Evolutionary conservation across 2,329 filamentous ascomycete species (phyloP).

Genomic region (Colletotrichum sp.): DNA sequence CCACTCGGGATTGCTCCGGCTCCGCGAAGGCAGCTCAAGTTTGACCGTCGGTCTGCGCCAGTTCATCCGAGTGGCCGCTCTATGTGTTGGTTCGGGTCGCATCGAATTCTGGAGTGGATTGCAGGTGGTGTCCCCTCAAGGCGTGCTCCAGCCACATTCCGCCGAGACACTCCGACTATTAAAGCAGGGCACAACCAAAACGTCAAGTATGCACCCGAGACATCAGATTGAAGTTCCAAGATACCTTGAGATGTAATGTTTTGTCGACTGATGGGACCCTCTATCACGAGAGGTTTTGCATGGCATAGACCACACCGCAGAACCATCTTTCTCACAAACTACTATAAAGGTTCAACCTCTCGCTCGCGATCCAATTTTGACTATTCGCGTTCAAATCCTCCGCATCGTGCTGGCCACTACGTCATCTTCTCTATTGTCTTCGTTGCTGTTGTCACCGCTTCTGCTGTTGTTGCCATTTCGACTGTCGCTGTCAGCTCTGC

Average conservation of each 20-base stretch:
- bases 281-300: no score
- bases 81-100: not conserved
- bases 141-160: not conserved
- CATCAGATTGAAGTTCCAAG: no score
- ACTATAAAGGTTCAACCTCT: not conserved
- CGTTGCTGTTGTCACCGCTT: no score
- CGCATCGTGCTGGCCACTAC: not conserved
- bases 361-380: not conserved
- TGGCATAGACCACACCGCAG: no score
- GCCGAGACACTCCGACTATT: not conserved
- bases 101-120: not conserved
- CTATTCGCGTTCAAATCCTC: not conserved
- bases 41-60: not conserved
- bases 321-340: not conserved
- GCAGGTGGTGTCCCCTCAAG: not conserved
- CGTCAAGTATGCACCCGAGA: no score
- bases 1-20: not conserved
- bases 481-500: no score
- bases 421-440: rapidly evolving
- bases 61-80: not conserved
- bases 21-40: not conserved
- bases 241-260: no score
- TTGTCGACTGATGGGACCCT: no score
- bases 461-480: no score
- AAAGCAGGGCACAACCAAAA: not conserved